Evolutionary conservation across 139 green algal species (phyloP).

Genomic region (Micromonas commoda): DNA sequence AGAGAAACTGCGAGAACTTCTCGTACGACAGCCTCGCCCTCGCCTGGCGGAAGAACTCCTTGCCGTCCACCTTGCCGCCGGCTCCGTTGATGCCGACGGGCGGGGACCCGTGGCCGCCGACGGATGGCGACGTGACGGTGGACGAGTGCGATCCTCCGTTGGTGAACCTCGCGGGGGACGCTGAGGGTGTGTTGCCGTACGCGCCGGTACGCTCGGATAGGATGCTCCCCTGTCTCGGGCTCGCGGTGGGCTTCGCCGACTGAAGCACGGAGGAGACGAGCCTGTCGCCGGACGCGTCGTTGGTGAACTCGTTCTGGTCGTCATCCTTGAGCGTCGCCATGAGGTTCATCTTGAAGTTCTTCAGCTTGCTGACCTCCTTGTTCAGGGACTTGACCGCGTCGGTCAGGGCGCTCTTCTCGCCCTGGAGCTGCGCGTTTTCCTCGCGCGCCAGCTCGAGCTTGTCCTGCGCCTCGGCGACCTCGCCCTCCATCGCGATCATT

Average conservation of each 20-base stretch:
- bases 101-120: not conserved
- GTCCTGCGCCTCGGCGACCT: slow-evolving; percentile 22
- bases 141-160: not conserved
- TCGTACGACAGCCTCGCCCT: slow-evolving; percentile 61
- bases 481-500: slow-evolving; percentile 17
- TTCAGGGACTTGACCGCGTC: slow-evolving; percentile 71
- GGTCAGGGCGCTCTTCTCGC: slow-evolving; percentile 61
- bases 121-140: not conserved
- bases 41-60: slow-evolving; percentile 36
- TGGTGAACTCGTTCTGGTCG: not conserved
- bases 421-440: slow-evolving; percentile 50
- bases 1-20: slow-evolving; percentile 66
- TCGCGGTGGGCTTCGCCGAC: too few relatives aligned
- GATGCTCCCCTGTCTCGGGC: too few relatives aligned
- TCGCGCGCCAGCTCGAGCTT: slow-evolving; percentile 47
- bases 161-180: not conserved
- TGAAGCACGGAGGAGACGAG: not conserved
- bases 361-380: slow-evolving; percentile 61
- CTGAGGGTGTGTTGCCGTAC: too few relatives aligned
- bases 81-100: not conserved
- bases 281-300: not conserved
- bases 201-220: too few relatives aligned
- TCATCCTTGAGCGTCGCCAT: slow-evolving; percentile 57
- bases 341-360: slow-evolving; percentile 69
- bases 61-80: slow-evolving; percentile 25